phyloP scores from a whole-genome alignment of 257 asterid genomes.

The Penstemon barbatus region DNA sequence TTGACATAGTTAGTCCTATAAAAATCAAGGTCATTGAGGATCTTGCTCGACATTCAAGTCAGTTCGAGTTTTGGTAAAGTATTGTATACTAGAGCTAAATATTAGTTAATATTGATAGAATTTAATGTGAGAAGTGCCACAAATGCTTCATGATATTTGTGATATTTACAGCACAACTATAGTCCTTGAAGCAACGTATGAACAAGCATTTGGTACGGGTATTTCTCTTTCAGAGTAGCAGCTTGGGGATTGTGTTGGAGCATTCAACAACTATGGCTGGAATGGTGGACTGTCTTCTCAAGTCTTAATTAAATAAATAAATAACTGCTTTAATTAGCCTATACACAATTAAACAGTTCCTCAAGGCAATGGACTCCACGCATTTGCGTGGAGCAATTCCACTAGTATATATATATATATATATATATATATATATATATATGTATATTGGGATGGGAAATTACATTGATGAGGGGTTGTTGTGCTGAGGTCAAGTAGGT shows the following conservation, averaged over 20 bases:
- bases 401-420: too few species aligned
- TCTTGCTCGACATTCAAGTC: slow-evolving; percentile 99
- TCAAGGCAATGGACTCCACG: too few species aligned
- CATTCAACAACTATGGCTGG: slow-evolving; percentile 93
- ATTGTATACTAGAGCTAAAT: neutral
- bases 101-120: neutral
- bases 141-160: neutral
- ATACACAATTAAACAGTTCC: too few species aligned
- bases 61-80: slow-evolving; percentile 22
- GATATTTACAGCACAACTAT: slow-evolving; percentile 77
- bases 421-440: too few species aligned
- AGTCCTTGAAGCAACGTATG: slow-evolving; percentile 92
- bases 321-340: too few species aligned
- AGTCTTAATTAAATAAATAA: slow-evolving; percentile 43
- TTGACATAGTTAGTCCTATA: slow-evolving; percentile 89
- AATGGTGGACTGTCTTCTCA: slow-evolving; percentile 92
- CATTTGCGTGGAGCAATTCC: too few species aligned
- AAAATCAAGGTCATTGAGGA: slow-evolving; percentile 85
- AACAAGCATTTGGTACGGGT: slow-evolving; percentile 73
- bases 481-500: too few species aligned
- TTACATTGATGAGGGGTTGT: too few species aligned
- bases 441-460: too few species aligned
- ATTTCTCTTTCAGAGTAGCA: slow-evolving; percentile 94
- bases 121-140: neutral
- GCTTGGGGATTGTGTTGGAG: slow-evolving; percentile 96